A percentile compares a stretch with the other conserved stretches of the same genome.
phyloP scores from a whole-genome alignment of 495 filamentous ascomycete species.

The Hypoxylon lenormandii region DNA sequence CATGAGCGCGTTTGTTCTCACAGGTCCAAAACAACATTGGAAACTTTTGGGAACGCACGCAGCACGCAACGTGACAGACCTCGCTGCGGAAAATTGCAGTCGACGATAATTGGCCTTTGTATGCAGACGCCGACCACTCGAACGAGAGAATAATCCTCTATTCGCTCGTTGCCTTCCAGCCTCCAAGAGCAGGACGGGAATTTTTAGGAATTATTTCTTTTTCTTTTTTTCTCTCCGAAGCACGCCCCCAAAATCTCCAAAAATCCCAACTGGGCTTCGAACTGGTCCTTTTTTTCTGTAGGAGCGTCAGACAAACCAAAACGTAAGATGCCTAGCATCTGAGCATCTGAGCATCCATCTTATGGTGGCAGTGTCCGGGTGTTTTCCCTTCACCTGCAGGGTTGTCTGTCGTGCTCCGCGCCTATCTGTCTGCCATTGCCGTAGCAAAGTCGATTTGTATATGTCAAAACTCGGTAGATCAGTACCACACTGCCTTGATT shows the following conservation, averaged over 20 bases:
- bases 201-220: conserved; percentile 20
- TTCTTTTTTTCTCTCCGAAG: conserved; percentile 30
- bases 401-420: conserved; percentile 37
- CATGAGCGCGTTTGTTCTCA: conserved; percentile 42
- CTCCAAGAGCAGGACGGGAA: conserved; percentile 22
- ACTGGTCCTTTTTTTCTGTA: conserved; percentile 3
- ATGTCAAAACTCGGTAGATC: conserved; percentile 26
- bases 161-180: background rate
- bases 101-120: conserved; percentile 28
- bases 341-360: too few species aligned
- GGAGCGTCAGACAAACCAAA: conserved; percentile 33
- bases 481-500: conserved; percentile 2
- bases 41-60: conserved; percentile 37
- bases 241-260: conserved; percentile 24
- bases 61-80: conserved; percentile 43
- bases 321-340: conserved; percentile 19
- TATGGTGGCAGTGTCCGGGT: conserved; percentile 29
- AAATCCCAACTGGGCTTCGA: conserved; percentile 14
- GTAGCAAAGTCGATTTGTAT: conserved; percentile 30
- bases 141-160: conserved; percentile 3
- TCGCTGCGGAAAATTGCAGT: conserved; percentile 28
- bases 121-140: conserved; percentile 14
- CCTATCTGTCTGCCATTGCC: conserved; percentile 38
- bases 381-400: conserved; percentile 24
- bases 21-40: conserved; percentile 48